Conservation (phyloP, 2,329 filamentous ascomycete genomes). For the Monosporascus ibericus region DNA sequence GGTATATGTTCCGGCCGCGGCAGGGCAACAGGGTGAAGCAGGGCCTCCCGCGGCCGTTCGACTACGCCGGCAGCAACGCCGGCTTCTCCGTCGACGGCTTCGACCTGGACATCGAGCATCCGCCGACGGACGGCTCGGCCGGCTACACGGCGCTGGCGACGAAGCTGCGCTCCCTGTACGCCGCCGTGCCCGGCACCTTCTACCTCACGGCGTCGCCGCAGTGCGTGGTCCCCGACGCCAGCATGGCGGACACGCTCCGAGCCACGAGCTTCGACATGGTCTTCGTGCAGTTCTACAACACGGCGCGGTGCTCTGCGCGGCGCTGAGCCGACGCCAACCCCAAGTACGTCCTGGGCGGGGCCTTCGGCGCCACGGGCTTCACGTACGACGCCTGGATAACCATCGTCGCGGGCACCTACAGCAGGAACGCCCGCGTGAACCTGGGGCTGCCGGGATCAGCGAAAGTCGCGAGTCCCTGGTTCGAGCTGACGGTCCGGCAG, state of each 20-base stretch:
- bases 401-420: conserved; percentile 29
- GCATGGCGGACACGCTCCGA: conserved; percentile 18
- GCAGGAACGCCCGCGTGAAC: conserved; percentile 36
- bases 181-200: conserved; percentile 14
- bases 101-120: conserved; percentile 27
- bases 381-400: conserved; percentile 39
- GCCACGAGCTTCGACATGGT: conserved; percentile 31
- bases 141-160: conserved; percentile 25
- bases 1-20: conserved; percentile 34
- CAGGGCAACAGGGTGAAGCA: conserved; percentile 23
- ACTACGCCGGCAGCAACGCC: conserved; percentile 13
- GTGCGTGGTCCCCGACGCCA: conserved; percentile 35
- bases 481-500: conserved; percentile 28
- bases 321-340: conserved; percentile 24
- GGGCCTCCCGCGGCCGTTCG: conserved; percentile 22
- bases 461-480: conserved; percentile 22
- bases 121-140: conserved; percentile 21
- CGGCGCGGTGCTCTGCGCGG: conserved; percentile 28
- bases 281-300: conserved; percentile 48
- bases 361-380: conserved; percentile 24
- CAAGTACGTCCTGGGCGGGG: conserved; percentile 18
- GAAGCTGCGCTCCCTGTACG: conserved; percentile 19
- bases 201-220: conserved; percentile 40
- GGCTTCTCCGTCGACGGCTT: conserved; percentile 25
- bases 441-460: conserved; percentile 34